phyloP scores from a whole-genome alignment of 495 filamentous ascomycete species.

The Penicillium egyptiacum region DNA sequence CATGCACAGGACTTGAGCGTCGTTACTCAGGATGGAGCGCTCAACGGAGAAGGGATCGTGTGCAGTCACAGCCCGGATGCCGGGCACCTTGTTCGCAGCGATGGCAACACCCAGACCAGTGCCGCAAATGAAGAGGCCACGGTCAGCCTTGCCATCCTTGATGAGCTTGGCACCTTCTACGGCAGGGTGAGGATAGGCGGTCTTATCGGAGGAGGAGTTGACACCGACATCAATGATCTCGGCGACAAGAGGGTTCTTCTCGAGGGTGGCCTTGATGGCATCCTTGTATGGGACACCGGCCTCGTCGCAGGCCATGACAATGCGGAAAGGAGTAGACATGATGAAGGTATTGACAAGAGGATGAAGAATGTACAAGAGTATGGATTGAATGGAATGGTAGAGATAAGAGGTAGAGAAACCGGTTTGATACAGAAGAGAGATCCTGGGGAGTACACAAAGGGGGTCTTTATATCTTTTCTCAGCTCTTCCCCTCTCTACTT shows the following conservation, averaged over 20 bases:
- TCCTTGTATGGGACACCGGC: constrained; percentile 79
- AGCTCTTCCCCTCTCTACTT: constrained; percentile 3
- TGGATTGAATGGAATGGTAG: neutral
- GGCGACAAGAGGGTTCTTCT: constrained; percentile 63
- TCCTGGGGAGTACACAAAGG: neutral
- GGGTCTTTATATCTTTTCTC: constrained; percentile 25
- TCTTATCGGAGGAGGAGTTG: constrained; percentile 66
- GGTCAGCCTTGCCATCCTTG: constrained; percentile 65
- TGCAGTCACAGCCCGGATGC: constrained; percentile 80
- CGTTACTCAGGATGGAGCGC: constrained; percentile 76
- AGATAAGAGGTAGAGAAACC: neutral
- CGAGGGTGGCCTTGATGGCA: constrained; percentile 71
- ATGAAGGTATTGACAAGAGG: constrained; percentile 10
- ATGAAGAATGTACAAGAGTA: neutral
- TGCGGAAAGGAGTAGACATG: constrained; percentile 52
- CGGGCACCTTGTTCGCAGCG: constrained; percentile 81
- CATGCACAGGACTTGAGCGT: constrained; percentile 87
- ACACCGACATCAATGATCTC: constrained; percentile 71
- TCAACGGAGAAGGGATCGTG: constrained; percentile 86
- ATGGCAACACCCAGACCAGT: constrained; percentile 87
- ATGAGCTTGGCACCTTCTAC: constrained; percentile 69
- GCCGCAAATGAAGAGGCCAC: constrained; percentile 82
- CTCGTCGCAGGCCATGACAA: constrained; percentile 67
- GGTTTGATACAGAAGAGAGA: neutral
- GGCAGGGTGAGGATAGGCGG: constrained; percentile 79